A percentile compares a stretch with the other conserved stretches of the same genome.
Evolutionary conservation across 129 eudicot genomes (phyloP).

Genomic region (Arctium minus): DNA sequence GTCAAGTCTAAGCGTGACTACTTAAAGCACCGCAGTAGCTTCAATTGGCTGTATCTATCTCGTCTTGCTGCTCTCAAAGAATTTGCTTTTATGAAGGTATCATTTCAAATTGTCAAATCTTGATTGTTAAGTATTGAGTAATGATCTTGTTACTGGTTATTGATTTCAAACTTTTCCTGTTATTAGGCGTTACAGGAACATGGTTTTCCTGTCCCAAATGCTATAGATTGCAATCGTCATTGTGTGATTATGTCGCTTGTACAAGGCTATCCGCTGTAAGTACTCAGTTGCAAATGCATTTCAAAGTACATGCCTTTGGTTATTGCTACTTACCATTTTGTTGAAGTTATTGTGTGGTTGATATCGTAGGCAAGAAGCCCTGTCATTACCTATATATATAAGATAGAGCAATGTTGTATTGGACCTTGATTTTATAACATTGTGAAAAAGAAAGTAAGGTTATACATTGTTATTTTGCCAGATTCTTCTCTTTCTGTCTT

Average conservation of each 20-base stretch:
- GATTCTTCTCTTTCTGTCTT: not conserved
- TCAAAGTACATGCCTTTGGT: not conserved
- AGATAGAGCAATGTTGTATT: not conserved
- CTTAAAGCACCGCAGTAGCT: constrained; percentile 87
- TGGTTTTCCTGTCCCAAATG: constrained; percentile 92
- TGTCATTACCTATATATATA: not conserved
- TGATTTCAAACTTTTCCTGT: not conserved
- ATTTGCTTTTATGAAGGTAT: constrained; percentile 96
- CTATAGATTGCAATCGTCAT: constrained; percentile 93
- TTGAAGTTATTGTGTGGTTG: not conserved
- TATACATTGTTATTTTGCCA: not conserved
- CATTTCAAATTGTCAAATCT: not conserved
- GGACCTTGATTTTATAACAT: not conserved
- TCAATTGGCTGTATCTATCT: constrained; percentile 87
- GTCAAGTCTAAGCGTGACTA: constrained; percentile 96
- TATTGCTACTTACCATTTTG: not conserved
- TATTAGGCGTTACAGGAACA: constrained; percentile 84
- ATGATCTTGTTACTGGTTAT: not conserved
- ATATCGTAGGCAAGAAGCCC: not conserved
- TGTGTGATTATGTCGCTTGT: constrained; percentile 95
- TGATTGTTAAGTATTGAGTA: not conserved
- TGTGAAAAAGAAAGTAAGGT: not conserved
- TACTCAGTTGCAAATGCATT: too few relatives aligned
- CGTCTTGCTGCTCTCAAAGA: constrained; percentile 97
- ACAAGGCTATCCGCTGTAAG: constrained; percentile 96